These are phyloP conservation scores for Saccharomycopsis hybrid DNA, from an alignment of 1,139 yeast genomes.

Conservation along the genomic window DNA sequence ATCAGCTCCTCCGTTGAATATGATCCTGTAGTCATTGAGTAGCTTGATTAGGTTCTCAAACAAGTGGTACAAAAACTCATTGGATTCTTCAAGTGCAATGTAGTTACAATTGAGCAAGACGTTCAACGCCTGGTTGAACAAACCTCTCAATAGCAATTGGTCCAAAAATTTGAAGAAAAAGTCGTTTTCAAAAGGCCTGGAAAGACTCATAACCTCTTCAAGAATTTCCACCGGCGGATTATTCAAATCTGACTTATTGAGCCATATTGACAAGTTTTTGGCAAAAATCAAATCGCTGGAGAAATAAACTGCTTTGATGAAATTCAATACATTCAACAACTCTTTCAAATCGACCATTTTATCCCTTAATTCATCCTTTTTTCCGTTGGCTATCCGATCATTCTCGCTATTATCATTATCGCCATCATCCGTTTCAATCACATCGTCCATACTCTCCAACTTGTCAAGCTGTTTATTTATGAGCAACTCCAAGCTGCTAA, in stretches of 20 bases:
- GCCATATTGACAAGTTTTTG: constrained; percentile 44
- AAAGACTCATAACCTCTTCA: constrained; percentile 10
- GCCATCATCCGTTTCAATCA: not conserved
- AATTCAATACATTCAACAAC: constrained; percentile 45
- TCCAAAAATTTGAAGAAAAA: constrained; percentile 61
- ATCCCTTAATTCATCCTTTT: constrained; percentile 18
- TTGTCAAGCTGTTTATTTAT: constrained; percentile 23
- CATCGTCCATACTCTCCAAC: constrained; percentile 21
- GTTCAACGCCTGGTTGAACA: constrained; percentile 47
- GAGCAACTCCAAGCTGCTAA: constrained; percentile 30
- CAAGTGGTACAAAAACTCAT: constrained; percentile 29
- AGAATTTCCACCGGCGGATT: constrained; percentile 26
- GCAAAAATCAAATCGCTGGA: constrained; percentile 34
- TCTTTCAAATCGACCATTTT: constrained; percentile 40
- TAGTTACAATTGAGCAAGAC: constrained; percentile 35
- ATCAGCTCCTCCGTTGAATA: constrained; percentile 8
- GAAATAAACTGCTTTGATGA: constrained; percentile 51
- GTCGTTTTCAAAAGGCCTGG: constrained; percentile 12
- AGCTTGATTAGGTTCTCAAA: constrained; percentile 40
- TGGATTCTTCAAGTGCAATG: constrained; percentile 23
- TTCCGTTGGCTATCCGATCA: constrained; percentile 2
- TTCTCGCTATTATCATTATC: constrained; percentile 8
- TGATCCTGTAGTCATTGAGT: constrained; percentile 15
- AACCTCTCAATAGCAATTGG: constrained; percentile 57
- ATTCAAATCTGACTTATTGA: constrained; percentile 53